phyloP scores from a whole-genome alignment of 306 rosid species.

The Luffa aegyptiaca region DNA sequence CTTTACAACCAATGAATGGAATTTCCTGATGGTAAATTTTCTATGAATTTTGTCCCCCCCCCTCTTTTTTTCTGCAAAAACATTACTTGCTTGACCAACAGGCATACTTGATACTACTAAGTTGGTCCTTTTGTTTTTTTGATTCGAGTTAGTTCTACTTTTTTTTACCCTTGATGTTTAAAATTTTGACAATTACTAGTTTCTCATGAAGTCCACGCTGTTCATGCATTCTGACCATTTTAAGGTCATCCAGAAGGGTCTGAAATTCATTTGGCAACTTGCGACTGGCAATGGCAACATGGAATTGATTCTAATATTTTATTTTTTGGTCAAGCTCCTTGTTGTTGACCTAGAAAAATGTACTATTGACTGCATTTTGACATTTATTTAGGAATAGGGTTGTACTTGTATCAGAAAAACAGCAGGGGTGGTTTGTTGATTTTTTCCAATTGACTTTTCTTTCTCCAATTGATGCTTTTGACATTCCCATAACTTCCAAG shows the following conservation, averaged over 20 bases:
- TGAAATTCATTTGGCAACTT: background rate
- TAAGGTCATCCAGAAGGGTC: background rate
- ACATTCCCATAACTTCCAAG: background rate
- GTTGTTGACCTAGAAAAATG: constrained; percentile 6
- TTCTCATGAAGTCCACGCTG: background rate
- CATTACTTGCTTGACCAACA: background rate
- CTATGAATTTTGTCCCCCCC: background rate
- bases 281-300: background rate
- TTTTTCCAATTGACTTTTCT: background rate
- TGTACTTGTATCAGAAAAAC: background rate
- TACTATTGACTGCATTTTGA: background rate
- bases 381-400: background rate
- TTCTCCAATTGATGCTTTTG: background rate
- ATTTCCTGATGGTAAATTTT: constrained; percentile 2
- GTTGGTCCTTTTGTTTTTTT: background rate
- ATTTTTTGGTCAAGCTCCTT: constrained; percentile 8
- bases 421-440: background rate
- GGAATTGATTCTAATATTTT: background rate
- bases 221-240: background rate
- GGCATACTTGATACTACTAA: background rate
- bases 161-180: background rate
- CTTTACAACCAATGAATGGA: background rate
- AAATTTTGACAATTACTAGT: background rate
- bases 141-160: background rate
- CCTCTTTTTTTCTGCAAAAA: background rate